A percentile compares a stretch with the other conserved stretches of the same genome.
phyloP scores from a whole-genome alignment of 495 filamentous ascomycete genomes.

The Penicillium desertorum region DNA sequence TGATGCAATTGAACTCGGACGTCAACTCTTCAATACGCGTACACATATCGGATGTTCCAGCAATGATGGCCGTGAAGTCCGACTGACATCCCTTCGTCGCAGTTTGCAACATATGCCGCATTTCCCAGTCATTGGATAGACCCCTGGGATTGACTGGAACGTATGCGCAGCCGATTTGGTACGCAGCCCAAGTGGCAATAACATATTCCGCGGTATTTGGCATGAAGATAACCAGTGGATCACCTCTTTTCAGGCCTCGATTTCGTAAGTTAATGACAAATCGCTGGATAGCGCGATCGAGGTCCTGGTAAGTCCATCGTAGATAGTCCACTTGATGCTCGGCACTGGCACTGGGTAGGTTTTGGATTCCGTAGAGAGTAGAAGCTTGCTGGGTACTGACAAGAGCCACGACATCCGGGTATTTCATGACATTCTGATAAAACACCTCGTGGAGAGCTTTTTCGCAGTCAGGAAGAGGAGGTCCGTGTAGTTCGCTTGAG shows the following conservation, averaged over 20 bases:
- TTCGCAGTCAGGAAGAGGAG: no score
- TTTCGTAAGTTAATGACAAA: slow-evolving; percentile 8
- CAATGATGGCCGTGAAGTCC: slow-evolving; percentile 7
- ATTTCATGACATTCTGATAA: no score
- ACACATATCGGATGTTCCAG: slow-evolving; percentile 7
- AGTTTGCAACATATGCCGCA: slow-evolving; percentile 21
- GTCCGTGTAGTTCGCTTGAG: no score
- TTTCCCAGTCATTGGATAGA: slow-evolving; percentile 13
- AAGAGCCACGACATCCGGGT: no score
- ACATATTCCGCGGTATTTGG: slow-evolving; percentile 23
- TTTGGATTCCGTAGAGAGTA: no score
- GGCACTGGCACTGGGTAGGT: no score
- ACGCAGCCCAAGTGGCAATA: slow-evolving; percentile 22
- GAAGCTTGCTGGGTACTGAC: no score
- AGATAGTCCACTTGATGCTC: no score
- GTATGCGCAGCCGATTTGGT: slow-evolving; percentile 16
- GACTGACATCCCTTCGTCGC: slow-evolving; percentile 9
- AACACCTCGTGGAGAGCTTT: no score
- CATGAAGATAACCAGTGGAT: slow-evolving; percentile 17
- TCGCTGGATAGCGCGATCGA: slow-evolving; percentile 13
- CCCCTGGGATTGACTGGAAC: slow-evolving; percentile 21
- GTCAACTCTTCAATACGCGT: slow-evolving; percentile 12
- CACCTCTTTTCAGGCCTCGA: slow-evolving; percentile 10
- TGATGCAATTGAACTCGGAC: slow-evolving; percentile 3
- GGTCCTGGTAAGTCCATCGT: slow-evolving; percentile 20